These are phyloP conservation scores for Hymenoscyphus fraxineus DNA, from an alignment of 2,329 filamentous ascomycete genomes.

Conservation along the genomic window DNA sequence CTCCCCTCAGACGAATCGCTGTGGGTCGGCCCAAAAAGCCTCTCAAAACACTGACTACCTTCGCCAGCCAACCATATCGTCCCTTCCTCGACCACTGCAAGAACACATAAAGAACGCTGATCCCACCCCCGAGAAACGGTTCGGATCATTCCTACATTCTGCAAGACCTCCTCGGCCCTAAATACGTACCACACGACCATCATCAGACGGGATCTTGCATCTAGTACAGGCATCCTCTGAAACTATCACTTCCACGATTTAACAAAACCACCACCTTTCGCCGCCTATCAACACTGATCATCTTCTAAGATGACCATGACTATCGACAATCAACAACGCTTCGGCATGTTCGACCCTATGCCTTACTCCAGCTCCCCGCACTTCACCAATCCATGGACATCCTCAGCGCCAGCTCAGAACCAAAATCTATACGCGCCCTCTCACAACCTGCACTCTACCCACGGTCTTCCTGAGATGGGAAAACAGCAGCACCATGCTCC, in stretches of 20 bases:
- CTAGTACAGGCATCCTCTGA: constrained; percentile 28
- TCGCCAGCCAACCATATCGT: constrained; percentile 3
- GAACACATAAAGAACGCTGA: constrained; percentile 36
- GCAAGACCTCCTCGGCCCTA: constrained; percentile 20
- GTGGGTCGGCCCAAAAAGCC: not conserved
- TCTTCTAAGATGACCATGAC: constrained; percentile 77
- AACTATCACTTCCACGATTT: constrained; percentile 17
- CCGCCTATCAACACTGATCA: constrained; percentile 16
- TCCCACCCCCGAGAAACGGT: constrained; percentile 27
- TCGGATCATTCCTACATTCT: constrained; percentile 27
- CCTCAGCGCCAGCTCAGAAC: constrained; percentile 46
- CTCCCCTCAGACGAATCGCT: constrained; percentile 1
- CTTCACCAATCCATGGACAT: constrained; percentile 87
- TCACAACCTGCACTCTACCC: constrained; percentile 48
- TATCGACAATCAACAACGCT: constrained; percentile 83
- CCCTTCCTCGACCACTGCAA: constrained; percentile 7
- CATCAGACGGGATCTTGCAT: constrained; percentile 33
- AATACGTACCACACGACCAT: constrained; percentile 19
- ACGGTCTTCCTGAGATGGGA: constrained; percentile 54
- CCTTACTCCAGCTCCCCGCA: constrained; percentile 64
- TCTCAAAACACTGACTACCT: not conserved
- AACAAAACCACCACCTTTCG: constrained; percentile 9
- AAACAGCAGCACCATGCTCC: constrained; percentile 52
- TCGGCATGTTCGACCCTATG: constrained; percentile 74
- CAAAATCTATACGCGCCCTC: constrained; percentile 59